Base-by-base conservation (phyloP, 2,329 filamentous ascomycete species). In the Penicillium sp. region DNA sequence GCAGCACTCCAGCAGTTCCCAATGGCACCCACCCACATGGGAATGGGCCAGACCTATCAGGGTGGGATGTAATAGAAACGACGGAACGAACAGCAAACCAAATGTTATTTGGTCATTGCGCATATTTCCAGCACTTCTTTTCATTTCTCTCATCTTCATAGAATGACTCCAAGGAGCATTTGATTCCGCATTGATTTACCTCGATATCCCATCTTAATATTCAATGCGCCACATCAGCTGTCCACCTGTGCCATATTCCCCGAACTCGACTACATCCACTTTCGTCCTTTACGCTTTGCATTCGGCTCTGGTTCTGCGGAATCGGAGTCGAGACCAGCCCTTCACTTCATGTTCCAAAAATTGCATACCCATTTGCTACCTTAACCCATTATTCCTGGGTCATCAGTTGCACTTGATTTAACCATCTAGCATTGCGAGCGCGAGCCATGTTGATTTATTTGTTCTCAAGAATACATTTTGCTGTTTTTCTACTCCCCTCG, bases 391-490 rank as follows among this genome's bases (percentile, higher is more conserved):
- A 29, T 39, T 63, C 56, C 61, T 68, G 66, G 66, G 64, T 61
- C 62, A 64, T 66, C 65, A 69, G 66, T 66, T 72, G 67, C 69
- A 70, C 70, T 66, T 65, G 60, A 65, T 66, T 72, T 68, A 62
- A 67, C 69, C 66, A 72, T 72, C 72, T 76, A 74, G 74, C 74
- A 77, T 77, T 76, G 74, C 74, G 74, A 76, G 74, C 74, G 74
- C 71, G 71, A 75, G 72, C 72, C 72, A 71, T 75, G 68, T 58
- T 61, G 57, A 62, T 62, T 64, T 63, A 61, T 58, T 60, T 61
- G 59, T 53, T 56, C 4, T 18, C 49, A 53, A 53, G 57, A 57
- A 57, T 66, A 49, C 60, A 62, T 64, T 58, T n/a, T 56, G 43
- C 50, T 45, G 52, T 48, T 54, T 49, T 46, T 34, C 38, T 34